Base-by-base conservation (phyloP, 2,329 filamentous ascomycete species). In the Aspergillus aculeatinus region DNA sequence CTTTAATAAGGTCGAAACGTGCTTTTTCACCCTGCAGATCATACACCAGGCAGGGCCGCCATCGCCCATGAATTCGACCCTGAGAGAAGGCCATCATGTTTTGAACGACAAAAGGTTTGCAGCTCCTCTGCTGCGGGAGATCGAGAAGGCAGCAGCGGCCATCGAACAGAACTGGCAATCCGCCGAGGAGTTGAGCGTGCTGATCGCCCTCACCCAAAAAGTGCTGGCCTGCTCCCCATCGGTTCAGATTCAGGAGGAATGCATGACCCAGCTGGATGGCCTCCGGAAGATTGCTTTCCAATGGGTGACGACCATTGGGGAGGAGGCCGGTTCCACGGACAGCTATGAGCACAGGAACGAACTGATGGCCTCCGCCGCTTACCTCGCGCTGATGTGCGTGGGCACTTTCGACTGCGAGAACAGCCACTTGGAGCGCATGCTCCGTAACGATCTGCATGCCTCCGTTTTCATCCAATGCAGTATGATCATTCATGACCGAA, bases 91-190 rank as follows among this genome's bases (percentile, higher is more conserved):
- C 2, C 72, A 76, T 61, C 16, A 42, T 1, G 61, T 72, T 35
- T 60, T 76, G 14, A 50, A 60, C 6, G 64, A 73, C 3, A 16
- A 55, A 1, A 48, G 25, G 1, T 76, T 75, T 60, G 60, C 71
- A 1, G 3, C 19, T 0, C 21, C 57, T 3, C 64, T 84, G 1
- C 51, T 82, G 0, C 12, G 21, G 0, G 66, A 67, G 3, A 59
- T 85, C 1, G 10, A 67, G 0, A 61, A 70, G 0, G 70, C 72
- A 0, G 58, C 78, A 1, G 54, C 56, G 0, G 73, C 73, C 0
- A 74, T 83, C 9, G 70, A 80, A 59, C 73, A 76, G n/a, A 86
- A 84, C 56, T 86, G 83, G 83, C 75, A 84, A 59, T 80, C 79
- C 1, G 76, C 74, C 14, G 62, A 74, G 33, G 76, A 79, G 0